Percentiles rank a stretch among this genome's conserved stretches.
These are phyloP conservation scores for Suillus sp. DNA, from an alignment of 768 basidiomycete genomes.

Conservation along the genomic window DNA sequence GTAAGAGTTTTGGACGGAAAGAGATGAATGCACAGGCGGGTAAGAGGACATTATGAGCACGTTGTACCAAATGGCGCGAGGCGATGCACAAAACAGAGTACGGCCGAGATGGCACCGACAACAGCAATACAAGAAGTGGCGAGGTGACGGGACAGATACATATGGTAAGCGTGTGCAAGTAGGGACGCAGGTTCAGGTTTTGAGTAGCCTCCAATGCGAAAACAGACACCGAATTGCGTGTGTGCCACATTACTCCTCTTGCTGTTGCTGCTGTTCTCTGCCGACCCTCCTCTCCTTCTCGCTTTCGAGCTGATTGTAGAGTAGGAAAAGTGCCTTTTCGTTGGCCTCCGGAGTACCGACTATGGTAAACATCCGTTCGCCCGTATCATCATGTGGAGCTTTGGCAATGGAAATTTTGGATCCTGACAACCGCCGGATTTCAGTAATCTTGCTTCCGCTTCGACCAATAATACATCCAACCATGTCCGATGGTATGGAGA, in stretches of 20 bases:
- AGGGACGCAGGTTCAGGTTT: conserved; percentile 15
- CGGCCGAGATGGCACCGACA: conserved; percentile 16
- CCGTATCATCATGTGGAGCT: conserved; percentile 98
- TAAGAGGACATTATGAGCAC: conserved; percentile 26
- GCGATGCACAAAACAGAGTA: conserved; percentile 15
- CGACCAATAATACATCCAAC: conserved; percentile 96
- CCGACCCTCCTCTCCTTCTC: conserved; percentile 95
- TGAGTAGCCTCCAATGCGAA: conserved; percentile 11
- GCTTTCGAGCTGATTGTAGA: conserved; percentile 96
- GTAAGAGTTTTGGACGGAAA: conserved; percentile 20
- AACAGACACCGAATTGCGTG: conserved; percentile 6
- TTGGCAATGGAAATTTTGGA: conserved; percentile 99
- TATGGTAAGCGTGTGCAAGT: conserved; percentile 6
- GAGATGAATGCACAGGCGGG: conserved; percentile 25
- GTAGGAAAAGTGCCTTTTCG: conserved; percentile 95
- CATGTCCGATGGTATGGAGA: conserved; percentile 99
- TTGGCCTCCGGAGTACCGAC: conserved; percentile 95
- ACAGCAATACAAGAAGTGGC: conserved; percentile 31
- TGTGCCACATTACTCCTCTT: conserved; percentile 45
- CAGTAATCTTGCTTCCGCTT: conserved; percentile 97
- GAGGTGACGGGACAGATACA: conserved; percentile 27
- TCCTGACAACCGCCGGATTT: conserved; percentile 96
- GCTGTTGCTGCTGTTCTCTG: conserved; percentile 78
- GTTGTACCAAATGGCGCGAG: conserved; percentile 17
- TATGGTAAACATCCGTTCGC: conserved; percentile 99